A percentile compares a stretch with the other conserved stretches of the same genome.
Evolutionary conservation across 2,329 filamentous ascomycete species (phyloP).

Genomic region (Pseudogymnoascus sp.): DNA sequence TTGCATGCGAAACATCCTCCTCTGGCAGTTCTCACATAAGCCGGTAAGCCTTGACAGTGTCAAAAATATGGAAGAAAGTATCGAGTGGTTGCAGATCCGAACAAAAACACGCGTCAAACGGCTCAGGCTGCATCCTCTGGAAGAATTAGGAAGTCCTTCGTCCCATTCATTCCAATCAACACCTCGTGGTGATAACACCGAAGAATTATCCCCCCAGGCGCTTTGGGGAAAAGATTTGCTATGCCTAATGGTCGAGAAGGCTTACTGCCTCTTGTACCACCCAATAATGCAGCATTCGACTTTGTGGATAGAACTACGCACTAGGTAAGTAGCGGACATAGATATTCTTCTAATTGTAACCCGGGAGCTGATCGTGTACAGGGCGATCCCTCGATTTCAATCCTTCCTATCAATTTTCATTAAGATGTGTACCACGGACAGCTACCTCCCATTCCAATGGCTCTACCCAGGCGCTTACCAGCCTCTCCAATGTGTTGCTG

Average conservation of each 20-base stretch:
- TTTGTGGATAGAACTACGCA: background rate
- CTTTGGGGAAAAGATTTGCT: slow-evolving; percentile 13
- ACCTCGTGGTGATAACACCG: background rate
- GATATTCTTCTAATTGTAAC: slow-evolving; percentile 10
- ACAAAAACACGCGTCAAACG: background rate
- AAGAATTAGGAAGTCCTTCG: background rate
- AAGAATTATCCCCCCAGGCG: background rate
- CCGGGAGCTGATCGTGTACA: slow-evolving; percentile 4
- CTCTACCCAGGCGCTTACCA: slow-evolving; percentile 25
- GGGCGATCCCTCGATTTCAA: slow-evolving; percentile 22
- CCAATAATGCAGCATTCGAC: slow-evolving; percentile 16
- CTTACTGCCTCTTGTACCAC: slow-evolving; percentile 21
- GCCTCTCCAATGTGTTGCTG: slow-evolving; percentile 19
- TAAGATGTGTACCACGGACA: slow-evolving; percentile 19
- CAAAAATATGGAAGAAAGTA: background rate
- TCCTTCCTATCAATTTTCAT: slow-evolving; percentile 23
- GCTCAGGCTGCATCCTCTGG: background rate
- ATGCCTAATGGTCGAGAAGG: slow-evolving; percentile 22
- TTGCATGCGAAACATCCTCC: slow-evolving; percentile 3
- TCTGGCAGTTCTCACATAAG: background rate
- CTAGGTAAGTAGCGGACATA: slow-evolving; percentile 10
- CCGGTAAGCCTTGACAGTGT: slow-evolving; percentile 5
- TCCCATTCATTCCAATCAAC: background rate
- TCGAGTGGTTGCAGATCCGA: background rate
- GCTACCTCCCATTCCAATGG: slow-evolving; percentile 21